These are phyloP conservation scores for Flagelloscypha sp. DNA, from an alignment of 768 basidiomycete species.

Conservation along the genomic window DNA sequence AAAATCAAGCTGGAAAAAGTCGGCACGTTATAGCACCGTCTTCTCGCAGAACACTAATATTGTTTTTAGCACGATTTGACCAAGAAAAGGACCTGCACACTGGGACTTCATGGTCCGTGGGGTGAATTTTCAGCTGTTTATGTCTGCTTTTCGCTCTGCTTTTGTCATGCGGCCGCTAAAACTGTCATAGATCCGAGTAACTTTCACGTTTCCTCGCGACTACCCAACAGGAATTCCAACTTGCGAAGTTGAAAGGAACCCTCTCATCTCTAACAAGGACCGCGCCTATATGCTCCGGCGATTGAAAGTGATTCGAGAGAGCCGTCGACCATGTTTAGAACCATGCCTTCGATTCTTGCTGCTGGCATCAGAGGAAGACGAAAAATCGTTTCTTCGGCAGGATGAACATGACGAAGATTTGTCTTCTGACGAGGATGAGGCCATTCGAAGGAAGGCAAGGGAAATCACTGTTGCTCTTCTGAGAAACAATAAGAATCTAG, in stretches of 20 bases:
- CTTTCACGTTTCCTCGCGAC: slow-evolving; percentile 79
- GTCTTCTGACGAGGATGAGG: slow-evolving; percentile 50
- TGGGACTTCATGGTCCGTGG: slow-evolving; percentile 88
- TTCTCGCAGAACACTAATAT: slow-evolving; percentile 7
- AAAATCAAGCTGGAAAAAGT: slow-evolving; percentile 87
- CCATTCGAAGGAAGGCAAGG: slow-evolving; percentile 29
- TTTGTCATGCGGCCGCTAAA: too few relatives aligned
- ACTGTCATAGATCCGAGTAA: slow-evolving; percentile 78
- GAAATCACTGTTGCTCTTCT: slow-evolving; percentile 48
- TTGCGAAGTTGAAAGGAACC: slow-evolving; percentile 78
- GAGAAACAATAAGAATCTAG: slow-evolving; percentile 66
- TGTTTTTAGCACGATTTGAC: slow-evolving; percentile 49
- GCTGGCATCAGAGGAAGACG: slow-evolving; percentile 53
- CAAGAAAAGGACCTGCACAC: slow-evolving; percentile 72
- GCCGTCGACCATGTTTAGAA: slow-evolving; percentile 76
- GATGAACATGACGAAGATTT: slow-evolving; percentile 46
- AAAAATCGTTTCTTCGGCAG: slow-evolving; percentile 24
- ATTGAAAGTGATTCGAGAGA: slow-evolving; percentile 62
- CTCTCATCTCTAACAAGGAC: slow-evolving; percentile 68
- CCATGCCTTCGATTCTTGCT: slow-evolving; percentile 76
- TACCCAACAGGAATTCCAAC: slow-evolving; percentile 71
- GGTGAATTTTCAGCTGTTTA: slow-evolving; percentile 79
- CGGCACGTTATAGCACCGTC: slow-evolving; percentile 9
- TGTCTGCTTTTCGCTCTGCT: too few relatives aligned
- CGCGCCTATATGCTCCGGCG: slow-evolving; percentile 74